Evolutionary conservation across 2,329 filamentous ascomycete species (phyloP), one percentile per base, ranked within the genome.

Genomic region (Exophiala aquamarina): DNA sequence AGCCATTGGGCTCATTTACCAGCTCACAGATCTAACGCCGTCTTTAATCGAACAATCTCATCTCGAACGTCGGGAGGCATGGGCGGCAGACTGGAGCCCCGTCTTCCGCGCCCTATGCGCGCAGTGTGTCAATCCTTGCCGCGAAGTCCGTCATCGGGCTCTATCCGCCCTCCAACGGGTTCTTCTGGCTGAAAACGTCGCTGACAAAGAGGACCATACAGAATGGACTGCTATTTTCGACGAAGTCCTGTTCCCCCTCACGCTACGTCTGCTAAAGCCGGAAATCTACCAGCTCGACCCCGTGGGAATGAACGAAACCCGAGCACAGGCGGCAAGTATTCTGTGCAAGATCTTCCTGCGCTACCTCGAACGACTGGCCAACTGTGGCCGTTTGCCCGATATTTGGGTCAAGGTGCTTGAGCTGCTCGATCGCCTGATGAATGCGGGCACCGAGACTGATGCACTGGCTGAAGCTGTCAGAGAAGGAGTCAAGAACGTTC

Each of bases 11-110:
- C 82, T 92, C 47, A 85, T 97, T 41, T 89, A 91, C 61, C 82
- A 84, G 53, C 80, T 97, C 69, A 94, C 89, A 1, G 76, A 77
- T 43, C 83, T 89, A 32, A 90, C 95, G 18, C 89, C 92, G 2
- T 78, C 84, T 43, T 79, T 97, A 28, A 96, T 98, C 74, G 81
- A 89, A 63, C 89, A 95, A 63, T 96, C 91, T 17, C 92, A 96
- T 61, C 81, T 97, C 2, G 93, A 96, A 63, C 85, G 81, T 50
- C 88, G 78, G 49, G 87, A 95, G 76, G 93, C 93, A 11, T 98
- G 93, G 93, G 90, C 89, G 41, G 89, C 93, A 7, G 98, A 98
- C 66, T 98, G 93, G 93, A 84, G 91, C 11, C 93, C 92, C 2
- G 90, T 98, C 19, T 93, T 98, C 68, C 83, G 89, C 58, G 87